Conservation (phyloP, 1,284 basidiomycete genomes). For the Ganoderma multipileum region DNA sequence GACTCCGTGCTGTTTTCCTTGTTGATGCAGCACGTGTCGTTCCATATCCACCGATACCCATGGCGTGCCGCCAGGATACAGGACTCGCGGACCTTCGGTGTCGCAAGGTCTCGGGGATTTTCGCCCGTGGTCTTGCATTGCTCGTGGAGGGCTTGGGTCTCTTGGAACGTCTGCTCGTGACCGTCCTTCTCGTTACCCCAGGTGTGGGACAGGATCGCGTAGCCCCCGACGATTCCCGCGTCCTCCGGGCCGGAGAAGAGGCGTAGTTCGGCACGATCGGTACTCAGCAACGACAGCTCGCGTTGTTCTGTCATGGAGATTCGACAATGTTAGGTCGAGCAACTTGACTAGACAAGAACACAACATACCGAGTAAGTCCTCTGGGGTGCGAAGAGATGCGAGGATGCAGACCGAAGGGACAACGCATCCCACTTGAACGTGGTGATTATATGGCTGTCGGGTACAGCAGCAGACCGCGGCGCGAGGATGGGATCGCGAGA, state of each 20-base stretch:
- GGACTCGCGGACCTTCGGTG: slow-evolving; percentile 1
- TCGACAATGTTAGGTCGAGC: too few relatives aligned
- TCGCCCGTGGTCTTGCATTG: neutral
- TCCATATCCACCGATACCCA: slow-evolving; percentile 13
- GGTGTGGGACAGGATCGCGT: slow-evolving; percentile 6
- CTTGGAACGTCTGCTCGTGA: slow-evolving; percentile 9
- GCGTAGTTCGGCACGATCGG: slow-evolving; percentile 5
- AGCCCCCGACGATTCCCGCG: neutral
- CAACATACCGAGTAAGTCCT: neutral
- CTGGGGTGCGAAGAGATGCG: neutral
- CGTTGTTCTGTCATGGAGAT: neutral
- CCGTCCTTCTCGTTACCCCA: neutral
- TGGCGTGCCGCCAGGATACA: neutral
- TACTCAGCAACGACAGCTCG: slow-evolving; percentile 12
- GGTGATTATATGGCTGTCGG: too few relatives aligned
- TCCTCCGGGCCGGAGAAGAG: slow-evolving; percentile 1
- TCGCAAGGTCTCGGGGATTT: neutral
- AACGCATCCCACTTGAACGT: neutral
- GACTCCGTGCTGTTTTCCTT: slow-evolving; percentile 20
- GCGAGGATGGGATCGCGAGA: too few relatives aligned
- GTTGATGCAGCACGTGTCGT: slow-evolving; percentile 24
- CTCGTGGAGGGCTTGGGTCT: neutral
- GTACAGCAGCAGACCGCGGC: too few relatives aligned
- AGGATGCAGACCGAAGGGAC: neutral
- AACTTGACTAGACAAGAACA: neutral